Conservation (phyloP, 2,329 filamentous ascomycete species). For the Tolypocladium album region DNA sequence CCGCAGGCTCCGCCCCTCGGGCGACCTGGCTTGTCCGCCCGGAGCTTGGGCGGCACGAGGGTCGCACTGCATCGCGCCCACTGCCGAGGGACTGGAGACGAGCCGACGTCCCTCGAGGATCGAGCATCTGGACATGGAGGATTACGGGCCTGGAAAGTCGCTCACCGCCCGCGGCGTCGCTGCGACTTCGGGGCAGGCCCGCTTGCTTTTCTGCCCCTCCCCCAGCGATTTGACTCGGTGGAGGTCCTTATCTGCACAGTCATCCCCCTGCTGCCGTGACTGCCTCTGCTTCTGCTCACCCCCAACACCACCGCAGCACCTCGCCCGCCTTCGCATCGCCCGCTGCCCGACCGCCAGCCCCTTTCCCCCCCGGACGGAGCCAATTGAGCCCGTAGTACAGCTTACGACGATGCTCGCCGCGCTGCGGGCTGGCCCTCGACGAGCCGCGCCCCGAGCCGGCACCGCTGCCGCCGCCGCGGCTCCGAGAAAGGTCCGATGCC, state of each 20-base stretch:
- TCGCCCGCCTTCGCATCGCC: neutral
- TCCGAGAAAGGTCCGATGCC: slow-evolving; percentile 13
- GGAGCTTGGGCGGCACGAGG: neutral
- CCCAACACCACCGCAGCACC: neutral
- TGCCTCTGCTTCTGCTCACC: neutral
- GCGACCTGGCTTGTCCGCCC: neutral
- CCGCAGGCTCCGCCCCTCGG: neutral
- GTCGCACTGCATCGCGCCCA: neutral
- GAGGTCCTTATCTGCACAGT: neutral
- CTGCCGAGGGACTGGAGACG: neutral
- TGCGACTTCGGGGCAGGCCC: slow-evolving; percentile 5
- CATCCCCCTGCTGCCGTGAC: neutral
- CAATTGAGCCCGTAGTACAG: slow-evolving; percentile 11
- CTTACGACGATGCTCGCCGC: slow-evolving; percentile 29
- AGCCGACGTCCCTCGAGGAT: neutral
- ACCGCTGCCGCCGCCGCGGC: slow-evolving; percentile 8
- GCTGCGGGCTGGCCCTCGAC: slow-evolving; percentile 32
- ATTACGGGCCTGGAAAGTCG: neutral
- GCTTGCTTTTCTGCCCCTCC: slow-evolving; percentile 8
- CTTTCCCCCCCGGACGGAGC: slow-evolving; percentile 5
- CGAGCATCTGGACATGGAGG: no score
- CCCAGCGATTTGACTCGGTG: neutral
- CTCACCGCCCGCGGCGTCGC: neutral
- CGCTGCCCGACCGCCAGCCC: no score
- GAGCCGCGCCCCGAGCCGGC: slow-evolving; percentile 21